phyloP scores from a whole-genome alignment of 2,329 filamentous ascomycete species.

The Penicillium sumatraense region DNA sequence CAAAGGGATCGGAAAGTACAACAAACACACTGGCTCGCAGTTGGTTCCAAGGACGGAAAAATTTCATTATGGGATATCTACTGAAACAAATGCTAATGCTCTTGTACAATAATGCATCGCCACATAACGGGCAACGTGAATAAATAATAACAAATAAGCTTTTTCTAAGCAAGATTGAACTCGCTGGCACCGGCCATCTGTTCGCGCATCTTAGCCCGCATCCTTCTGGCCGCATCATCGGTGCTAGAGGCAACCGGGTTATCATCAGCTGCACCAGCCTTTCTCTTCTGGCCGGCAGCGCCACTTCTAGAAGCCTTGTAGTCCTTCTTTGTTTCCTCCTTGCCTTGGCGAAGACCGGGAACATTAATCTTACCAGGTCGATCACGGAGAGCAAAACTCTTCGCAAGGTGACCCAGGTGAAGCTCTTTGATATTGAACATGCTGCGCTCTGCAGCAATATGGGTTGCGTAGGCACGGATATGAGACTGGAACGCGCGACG shows the following conservation, averaged over 20 bases:
- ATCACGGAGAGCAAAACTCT: conserved; percentile 89
- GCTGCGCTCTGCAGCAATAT: conserved; percentile 79
- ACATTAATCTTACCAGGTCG: conserved; percentile 77
- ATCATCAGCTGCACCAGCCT: conserved; percentile 35
- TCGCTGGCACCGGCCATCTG: conserved; percentile 58
- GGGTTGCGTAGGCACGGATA: conserved; percentile 92
- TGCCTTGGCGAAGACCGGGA: conserved; percentile 54
- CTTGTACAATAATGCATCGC: conserved; percentile 32
- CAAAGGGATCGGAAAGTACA: conserved; percentile 68
- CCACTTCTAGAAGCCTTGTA: conserved; percentile 50
- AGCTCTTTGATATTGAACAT: conserved; percentile 92
- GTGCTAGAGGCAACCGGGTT: conserved; percentile 39
- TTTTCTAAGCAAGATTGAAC: conserved; percentile 61
- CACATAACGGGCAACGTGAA: conserved; percentile 3
- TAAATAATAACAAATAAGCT: conserved; percentile 10
- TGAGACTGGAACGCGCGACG: conserved; percentile 88
- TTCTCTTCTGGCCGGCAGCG: conserved; percentile 42
- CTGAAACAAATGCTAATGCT: conserved; percentile 47
- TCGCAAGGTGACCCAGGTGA: conserved; percentile 90
- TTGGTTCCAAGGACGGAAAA: conserved; percentile 92
- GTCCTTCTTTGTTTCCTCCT: conserved; percentile 51
- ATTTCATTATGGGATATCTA: conserved; percentile 96
- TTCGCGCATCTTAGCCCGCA: conserved; percentile 58
- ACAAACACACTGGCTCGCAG: conserved; percentile 83
- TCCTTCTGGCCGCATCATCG: conserved; percentile 56